A percentile compares a stretch with the other conserved stretches of the same genome.
phyloP scores from a whole-genome alignment of 768 basidiomycete genomes.

The Pisolithus marmoratus region DNA sequence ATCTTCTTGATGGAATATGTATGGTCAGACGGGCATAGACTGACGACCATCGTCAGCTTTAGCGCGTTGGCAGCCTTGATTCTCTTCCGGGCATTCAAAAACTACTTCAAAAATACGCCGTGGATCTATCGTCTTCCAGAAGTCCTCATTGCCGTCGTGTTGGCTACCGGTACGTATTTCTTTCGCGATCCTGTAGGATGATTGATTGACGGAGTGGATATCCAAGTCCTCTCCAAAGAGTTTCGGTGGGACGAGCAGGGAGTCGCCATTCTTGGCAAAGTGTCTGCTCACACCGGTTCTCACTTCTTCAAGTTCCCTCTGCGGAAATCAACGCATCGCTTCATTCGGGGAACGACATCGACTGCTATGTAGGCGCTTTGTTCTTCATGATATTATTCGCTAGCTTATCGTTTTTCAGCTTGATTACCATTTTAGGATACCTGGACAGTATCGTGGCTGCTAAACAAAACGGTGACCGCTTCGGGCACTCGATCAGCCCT shows the following conservation, averaged over 20 bases:
- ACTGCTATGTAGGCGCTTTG: conserved; percentile 59
- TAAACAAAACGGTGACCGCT: conserved; percentile 83
- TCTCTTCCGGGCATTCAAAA: conserved; percentile 51
- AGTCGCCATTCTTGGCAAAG: conserved; percentile 77
- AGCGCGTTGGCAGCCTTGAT: conserved; percentile 64
- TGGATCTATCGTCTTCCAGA: conserved; percentile 83
- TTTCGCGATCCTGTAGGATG: neutral
- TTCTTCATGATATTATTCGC: neutral
- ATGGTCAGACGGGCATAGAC: conserved; percentile 49
- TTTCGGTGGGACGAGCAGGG: conserved; percentile 74
- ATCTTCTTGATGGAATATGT: conserved; percentile 63
- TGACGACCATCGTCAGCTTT: conserved; percentile 73
- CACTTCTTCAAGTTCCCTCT: conserved; percentile 76
- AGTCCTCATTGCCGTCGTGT: conserved; percentile 80
- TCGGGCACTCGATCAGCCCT: conserved; percentile 83
- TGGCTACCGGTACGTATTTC: conserved; percentile 63
- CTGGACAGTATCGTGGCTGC: conserved; percentile 94
- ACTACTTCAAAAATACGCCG: conserved; percentile 52
- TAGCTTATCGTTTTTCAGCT: conserved; percentile 30
- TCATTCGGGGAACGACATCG: conserved; percentile 74
- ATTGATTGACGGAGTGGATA: neutral
- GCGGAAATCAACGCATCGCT: conserved; percentile 48
- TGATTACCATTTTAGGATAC: conserved; percentile 84
- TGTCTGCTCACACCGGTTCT: conserved; percentile 55
- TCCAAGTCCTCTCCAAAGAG: conserved; percentile 58